Evolutionary conservation across 768 basidiomycete species (phyloP).

Genomic region (Lyophyllum atratum): DNA sequence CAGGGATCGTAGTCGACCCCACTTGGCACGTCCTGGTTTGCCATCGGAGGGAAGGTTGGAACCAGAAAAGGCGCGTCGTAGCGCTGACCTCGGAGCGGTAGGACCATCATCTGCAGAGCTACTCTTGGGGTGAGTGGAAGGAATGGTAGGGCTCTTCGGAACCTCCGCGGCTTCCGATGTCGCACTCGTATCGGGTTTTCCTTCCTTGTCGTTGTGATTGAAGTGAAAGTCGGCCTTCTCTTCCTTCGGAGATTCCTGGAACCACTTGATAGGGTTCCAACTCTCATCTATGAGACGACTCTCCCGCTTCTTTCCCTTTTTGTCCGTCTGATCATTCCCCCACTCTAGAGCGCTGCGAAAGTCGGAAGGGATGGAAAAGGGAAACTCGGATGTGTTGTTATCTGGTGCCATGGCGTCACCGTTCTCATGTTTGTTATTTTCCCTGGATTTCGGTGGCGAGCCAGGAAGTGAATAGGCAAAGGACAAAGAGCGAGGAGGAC

Average conservation of each 20-base stretch:
- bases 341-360: conserved; percentile 69
- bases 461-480: conserved; percentile 58
- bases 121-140: conserved; percentile 4
- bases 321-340: conserved; percentile 43
- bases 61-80: conserved; percentile 36
- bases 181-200: not conserved
- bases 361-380: conserved; percentile 26
- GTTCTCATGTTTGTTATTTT: conserved; percentile 27
- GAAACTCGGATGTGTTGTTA: conserved; percentile 24
- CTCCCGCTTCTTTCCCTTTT: conserved; percentile 56
- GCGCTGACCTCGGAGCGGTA: conserved; percentile 10
- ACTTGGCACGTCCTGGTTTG: conserved; percentile 43
- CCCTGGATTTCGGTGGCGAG: conserved; percentile 34
- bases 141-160: not conserved
- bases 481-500: conserved; percentile 73
- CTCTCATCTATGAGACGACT: conserved; percentile 47
- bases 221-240: conserved; percentile 41
- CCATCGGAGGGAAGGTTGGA: conserved; percentile 26
- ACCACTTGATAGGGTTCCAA: conserved; percentile 59
- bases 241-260: conserved; percentile 52
- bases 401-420: conserved; percentile 24
- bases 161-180: conserved; percentile 1
- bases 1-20: conserved; percentile 67
- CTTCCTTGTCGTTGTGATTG: not conserved
- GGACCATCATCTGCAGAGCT: conserved; percentile 10